Evolutionary conservation across 805 yeast species (phyloP).

Genomic region (Metschnikowia drakensbergensis): DNA sequence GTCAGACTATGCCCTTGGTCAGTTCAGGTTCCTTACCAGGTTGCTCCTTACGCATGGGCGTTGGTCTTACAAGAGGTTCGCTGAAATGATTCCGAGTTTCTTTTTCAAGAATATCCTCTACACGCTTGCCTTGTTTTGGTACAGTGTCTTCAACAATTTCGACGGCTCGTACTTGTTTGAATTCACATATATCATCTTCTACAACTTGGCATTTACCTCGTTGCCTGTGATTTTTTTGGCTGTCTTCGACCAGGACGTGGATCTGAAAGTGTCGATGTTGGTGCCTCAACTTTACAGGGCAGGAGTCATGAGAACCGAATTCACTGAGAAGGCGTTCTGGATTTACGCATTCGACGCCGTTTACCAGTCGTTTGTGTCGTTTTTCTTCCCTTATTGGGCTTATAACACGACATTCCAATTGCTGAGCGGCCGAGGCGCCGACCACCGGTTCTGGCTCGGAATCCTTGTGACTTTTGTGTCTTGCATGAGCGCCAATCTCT

Average conservation of each 20-base stretch:
- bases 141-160: conserved; percentile 60
- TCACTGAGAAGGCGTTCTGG: conserved; percentile 58
- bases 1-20: conserved; percentile 79
- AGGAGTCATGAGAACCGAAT: conserved; percentile 62
- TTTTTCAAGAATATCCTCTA: conserved; percentile 74
- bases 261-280: conserved; percentile 57
- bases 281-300: conserved; percentile 68
- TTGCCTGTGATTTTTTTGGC: conserved; percentile 73
- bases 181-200: conserved; percentile 73
- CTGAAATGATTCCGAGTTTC: conserved; percentile 76
- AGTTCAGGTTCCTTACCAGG: conserved; percentile 63
- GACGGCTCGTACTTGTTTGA: conserved; percentile 78
- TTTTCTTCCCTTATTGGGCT: conserved; percentile 61
- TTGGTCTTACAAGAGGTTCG: conserved; percentile 72
- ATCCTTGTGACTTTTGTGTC: conserved; percentile 62
- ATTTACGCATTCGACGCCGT: conserved; percentile 66
- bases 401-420: conserved; percentile 42
- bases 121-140: conserved; percentile 75
- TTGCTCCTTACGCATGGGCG: conserved; percentile 76
- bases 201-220: conserved; percentile 78
- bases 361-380: conserved; percentile 67
- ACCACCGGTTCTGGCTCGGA: conserved; percentile 75
- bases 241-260: conserved; percentile 71
- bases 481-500: conserved; percentile 62
- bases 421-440: conserved; percentile 53